A percentile compares a stretch with the other conserved stretches of the same genome.
Conservation (phyloP, 1,284 basidiomycete genomes). For the Marasmius tenuissimus region DNA sequence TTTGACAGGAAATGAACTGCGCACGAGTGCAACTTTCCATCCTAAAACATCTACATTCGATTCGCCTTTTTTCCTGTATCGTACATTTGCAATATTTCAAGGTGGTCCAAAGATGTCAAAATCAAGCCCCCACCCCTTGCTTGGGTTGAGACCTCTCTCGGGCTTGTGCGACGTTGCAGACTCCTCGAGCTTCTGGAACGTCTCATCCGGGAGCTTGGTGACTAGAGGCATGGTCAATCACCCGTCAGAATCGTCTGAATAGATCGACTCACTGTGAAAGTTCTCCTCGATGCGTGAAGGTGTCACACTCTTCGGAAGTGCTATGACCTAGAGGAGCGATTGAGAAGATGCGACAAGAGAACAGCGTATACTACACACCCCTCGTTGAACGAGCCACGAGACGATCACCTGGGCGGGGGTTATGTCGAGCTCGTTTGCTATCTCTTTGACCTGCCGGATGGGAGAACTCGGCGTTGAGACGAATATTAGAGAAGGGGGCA, state of each 20-base stretch:
- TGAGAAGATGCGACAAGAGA: background rate
- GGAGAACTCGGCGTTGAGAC: background rate
- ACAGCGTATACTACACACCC: constrained; percentile 38
- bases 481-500: background rate
- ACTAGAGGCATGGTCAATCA: constrained; percentile 33
- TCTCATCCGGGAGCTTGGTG: constrained; percentile 49
- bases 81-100: too few species aligned
- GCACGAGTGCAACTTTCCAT: too few species aligned
- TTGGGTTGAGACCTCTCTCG: constrained; percentile 58
- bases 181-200: constrained; percentile 59
- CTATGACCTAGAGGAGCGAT: constrained; percentile 48
- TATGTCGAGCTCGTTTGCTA: constrained; percentile 65
- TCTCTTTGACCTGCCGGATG: constrained; percentile 45
- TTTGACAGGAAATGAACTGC: too few species aligned
- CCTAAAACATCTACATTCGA: too few species aligned
- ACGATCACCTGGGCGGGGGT: constrained; percentile 77
- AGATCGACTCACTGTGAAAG: constrained; percentile 46
- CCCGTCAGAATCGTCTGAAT: background rate
- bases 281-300: constrained; percentile 73
- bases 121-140: constrained; percentile 57
- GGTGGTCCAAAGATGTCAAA: constrained; percentile 51
- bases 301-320: constrained; percentile 80
- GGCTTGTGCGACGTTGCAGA: constrained; percentile 55
- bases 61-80: too few species aligned
- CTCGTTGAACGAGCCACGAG: constrained; percentile 79